Conservation (phyloP, 495 filamentous ascomycete genomes). For the Jackrogersella multiformis region DNA sequence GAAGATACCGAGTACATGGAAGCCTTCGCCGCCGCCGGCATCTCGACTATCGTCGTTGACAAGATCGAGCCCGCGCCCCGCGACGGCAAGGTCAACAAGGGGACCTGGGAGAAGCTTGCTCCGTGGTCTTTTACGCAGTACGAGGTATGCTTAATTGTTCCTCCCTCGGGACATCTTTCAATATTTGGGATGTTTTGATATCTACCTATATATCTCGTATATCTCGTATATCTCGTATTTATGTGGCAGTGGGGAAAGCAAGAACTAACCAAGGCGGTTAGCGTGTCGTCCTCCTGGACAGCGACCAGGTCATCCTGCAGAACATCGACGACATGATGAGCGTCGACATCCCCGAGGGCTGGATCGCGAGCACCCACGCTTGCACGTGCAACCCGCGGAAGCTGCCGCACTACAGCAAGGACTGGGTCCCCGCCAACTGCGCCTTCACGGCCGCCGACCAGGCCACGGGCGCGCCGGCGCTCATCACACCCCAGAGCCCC, state of each 20-base stretch:
- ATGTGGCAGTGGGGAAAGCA: neutral
- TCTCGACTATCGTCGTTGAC: conserved; percentile 53
- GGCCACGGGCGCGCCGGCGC: conserved; percentile 46
- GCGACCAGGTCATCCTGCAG: conserved; percentile 51
- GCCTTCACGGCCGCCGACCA: conserved; percentile 52
- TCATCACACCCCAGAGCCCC: conserved; percentile 45
- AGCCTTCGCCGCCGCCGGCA: conserved; percentile 50
- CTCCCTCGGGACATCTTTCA: too few species aligned
- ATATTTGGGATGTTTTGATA: too few species aligned
- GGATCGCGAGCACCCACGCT: conserved; percentile 49
- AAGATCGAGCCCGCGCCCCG: conserved; percentile 51
- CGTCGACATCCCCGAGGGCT: conserved; percentile 46
- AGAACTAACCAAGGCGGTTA: conserved; percentile 8
- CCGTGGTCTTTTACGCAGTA: conserved; percentile 55
- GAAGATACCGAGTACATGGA: conserved; percentile 52
- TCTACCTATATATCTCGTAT: neutral
- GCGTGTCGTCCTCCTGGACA: conserved; percentile 54
- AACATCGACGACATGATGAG: conserved; percentile 57
- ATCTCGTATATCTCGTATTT: neutral
- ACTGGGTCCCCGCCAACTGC: conserved; percentile 52
- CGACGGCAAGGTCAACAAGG: conserved; percentile 52
- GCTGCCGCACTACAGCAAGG: conserved; percentile 51
- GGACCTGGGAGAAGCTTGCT: conserved; percentile 55
- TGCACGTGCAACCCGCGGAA: conserved; percentile 54
- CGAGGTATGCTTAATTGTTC: conserved; percentile 40